A percentile compares a stretch with the other conserved stretches of the same genome.
Evolutionary conservation across 345 rosid species (phyloP).

Genomic region (Cardamine resedifolia): DNA sequence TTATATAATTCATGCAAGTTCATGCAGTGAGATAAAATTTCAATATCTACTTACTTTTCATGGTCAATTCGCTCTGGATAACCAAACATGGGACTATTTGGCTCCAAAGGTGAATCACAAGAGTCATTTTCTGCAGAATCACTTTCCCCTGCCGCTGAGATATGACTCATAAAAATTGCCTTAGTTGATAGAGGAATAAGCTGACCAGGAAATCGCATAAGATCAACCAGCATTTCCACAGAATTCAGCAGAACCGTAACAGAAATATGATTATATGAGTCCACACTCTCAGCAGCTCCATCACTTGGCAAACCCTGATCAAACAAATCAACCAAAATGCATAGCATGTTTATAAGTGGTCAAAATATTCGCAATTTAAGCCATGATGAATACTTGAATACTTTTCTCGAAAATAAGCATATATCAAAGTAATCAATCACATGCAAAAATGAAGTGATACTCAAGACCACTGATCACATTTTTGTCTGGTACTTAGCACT

Average conservation of each 20-base stretch:
- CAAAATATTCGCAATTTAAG: constrained; percentile 19
- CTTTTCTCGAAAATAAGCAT: constrained; percentile 1
- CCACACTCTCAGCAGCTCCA: constrained; percentile 71
- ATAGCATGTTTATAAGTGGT: constrained; percentile 6
- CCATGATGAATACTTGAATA: constrained; percentile 1
- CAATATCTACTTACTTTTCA: constrained; percentile 35
- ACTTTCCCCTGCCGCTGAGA: constrained; percentile 96
- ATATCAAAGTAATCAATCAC: constrained; percentile 24
- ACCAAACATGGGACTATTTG: constrained; percentile 77
- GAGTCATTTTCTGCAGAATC: constrained; percentile 99
- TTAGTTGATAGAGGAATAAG: constrained; percentile 79
- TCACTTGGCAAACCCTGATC: constrained; percentile 91
- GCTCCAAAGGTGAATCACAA: constrained; percentile 97
- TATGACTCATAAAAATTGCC: constrained; percentile 86
- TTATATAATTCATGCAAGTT: background rate
- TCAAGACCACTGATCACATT: constrained; percentile 3
- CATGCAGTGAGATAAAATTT: constrained; percentile 18
- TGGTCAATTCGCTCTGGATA: constrained; percentile 27
- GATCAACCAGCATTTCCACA: constrained; percentile 87
- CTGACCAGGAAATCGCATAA: constrained; percentile 97
- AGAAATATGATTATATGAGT: constrained; percentile 85
- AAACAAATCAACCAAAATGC: constrained; percentile 12
- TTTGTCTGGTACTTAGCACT: constrained; percentile 36
- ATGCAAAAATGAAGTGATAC: background rate
- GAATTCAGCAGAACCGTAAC: constrained; percentile 83